A percentile compares a stretch with the other conserved stretches of the same genome.
These are phyloP conservation scores for Talaromyces sp. DNA, from an alignment of 2,329 filamentous ascomycete genomes.

Conservation along the genomic window DNA sequence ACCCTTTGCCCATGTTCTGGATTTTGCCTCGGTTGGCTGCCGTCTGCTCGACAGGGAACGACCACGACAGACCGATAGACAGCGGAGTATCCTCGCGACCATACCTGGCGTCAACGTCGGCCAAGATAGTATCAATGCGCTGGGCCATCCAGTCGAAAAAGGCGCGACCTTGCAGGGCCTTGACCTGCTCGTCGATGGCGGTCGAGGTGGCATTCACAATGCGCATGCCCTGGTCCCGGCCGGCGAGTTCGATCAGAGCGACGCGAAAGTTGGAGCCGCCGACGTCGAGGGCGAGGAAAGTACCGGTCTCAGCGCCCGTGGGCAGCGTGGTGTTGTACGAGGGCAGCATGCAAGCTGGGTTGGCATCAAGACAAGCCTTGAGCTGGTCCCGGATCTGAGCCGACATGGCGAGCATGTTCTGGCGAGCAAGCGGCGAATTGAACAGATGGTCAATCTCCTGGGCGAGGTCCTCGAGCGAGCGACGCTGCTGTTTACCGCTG, in stretches of 20 bases:
- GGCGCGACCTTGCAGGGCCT: slow-evolving; percentile 47
- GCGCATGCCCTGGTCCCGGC: slow-evolving; percentile 45
- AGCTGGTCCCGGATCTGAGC: slow-evolving; percentile 47
- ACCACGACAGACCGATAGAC: slow-evolving; percentile 59
- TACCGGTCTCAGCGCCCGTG: slow-evolving; percentile 53
- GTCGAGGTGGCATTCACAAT: slow-evolving; percentile 51
- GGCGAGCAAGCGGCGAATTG: slow-evolving; percentile 27
- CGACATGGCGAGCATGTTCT: slow-evolving; percentile 39
- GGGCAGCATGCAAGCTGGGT: slow-evolving; percentile 58
- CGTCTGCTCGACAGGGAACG: slow-evolving; percentile 61
- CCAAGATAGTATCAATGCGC: slow-evolving; percentile 51
- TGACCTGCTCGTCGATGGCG: slow-evolving; percentile 52
- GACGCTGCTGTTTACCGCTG: slow-evolving; percentile 23
- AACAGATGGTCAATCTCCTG: slow-evolving; percentile 35
- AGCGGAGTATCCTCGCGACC: slow-evolving; percentile 35
- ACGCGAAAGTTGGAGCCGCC: slow-evolving; percentile 62
- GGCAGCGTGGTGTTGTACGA: slow-evolving; percentile 59
- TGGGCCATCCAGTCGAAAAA: slow-evolving; percentile 65
- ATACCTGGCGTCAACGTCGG: slow-evolving; percentile 35
- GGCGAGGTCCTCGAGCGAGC: slow-evolving; percentile 32
- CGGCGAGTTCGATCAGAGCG: slow-evolving; percentile 52
- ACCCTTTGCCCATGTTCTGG: slow-evolving; percentile 61
- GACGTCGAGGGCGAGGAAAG: slow-evolving; percentile 57
- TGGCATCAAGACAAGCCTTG: slow-evolving; percentile 47
- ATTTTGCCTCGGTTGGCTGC: slow-evolving; percentile 53